Evolutionary conservation across 2,329 filamentous ascomycete species (phyloP).

Genomic region (Claviceps pazoutovae): DNA sequence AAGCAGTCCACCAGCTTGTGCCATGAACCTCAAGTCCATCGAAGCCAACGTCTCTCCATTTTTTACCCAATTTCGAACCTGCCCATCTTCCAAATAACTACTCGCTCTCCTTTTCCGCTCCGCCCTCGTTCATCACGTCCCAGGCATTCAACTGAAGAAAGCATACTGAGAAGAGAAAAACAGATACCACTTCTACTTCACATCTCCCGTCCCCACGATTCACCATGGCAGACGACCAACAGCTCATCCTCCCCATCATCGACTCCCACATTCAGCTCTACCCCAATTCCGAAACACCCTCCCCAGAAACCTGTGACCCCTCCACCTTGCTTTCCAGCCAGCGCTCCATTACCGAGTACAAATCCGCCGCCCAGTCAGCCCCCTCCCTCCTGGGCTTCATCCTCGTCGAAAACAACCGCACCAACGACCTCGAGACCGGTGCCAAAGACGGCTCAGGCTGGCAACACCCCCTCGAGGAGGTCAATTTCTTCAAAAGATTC

Average conservation of each 20-base stretch:
- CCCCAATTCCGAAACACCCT: slow-evolving; percentile 50
- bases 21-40: not conserved
- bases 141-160: not conserved
- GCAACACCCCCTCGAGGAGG: slow-evolving; percentile 54
- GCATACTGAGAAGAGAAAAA: not conserved
- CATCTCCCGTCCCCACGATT: not conserved
- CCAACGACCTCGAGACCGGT: slow-evolving; percentile 39
- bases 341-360: slow-evolving; percentile 52
- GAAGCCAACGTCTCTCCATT: not conserved
- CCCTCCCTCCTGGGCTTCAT: slow-evolving; percentile 53
- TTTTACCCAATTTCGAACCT: not conserved
- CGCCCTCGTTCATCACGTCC: not conserved
- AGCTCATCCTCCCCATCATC: slow-evolving; percentile 47
- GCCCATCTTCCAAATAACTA: not conserved
- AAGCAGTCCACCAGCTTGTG: not conserved
- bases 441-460: slow-evolving; percentile 42
- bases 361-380: slow-evolving; percentile 26
- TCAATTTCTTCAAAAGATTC: slow-evolving; percentile 54
- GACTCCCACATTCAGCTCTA: slow-evolving; percentile 90
- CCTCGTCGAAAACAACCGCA: slow-evolving; percentile 72
- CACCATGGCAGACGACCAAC: slow-evolving; percentile 24
- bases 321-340: slow-evolving; percentile 46
- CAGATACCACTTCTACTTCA: not conserved
- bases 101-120: not conserved
- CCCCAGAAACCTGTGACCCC: slow-evolving; percentile 55